Evolutionary conservation across 169 alveolate species (phyloP).

Genomic region (Theileria annulata): DNA sequence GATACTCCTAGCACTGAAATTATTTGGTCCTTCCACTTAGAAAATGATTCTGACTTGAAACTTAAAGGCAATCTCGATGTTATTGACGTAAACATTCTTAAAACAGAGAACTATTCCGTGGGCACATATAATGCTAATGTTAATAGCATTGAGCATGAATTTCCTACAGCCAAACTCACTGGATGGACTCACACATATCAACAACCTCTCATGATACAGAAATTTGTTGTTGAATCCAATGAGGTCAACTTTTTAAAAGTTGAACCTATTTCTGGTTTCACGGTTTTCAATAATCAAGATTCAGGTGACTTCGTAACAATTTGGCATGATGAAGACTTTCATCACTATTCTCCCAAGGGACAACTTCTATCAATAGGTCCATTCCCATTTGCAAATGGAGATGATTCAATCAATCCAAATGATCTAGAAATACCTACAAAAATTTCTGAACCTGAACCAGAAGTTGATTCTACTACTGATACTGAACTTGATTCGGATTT

Average conservation of each 20-base stretch:
- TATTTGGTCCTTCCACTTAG: not conserved
- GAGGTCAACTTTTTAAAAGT: not conserved
- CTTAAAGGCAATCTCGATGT: not conserved
- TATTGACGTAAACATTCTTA: not conserved
- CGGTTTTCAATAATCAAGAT: not conserved
- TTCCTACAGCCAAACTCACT: not conserved
- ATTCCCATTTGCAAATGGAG: not conserved
- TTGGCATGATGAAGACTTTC: not conserved
- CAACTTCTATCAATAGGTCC: not conserved
- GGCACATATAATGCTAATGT: not conserved
- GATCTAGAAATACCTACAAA: not conserved
- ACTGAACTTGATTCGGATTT: not conserved
- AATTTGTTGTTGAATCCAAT: not conserved
- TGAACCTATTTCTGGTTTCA: not conserved
- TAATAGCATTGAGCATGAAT: not conserved
- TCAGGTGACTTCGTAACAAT: not conserved
- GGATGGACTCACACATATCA: not conserved
- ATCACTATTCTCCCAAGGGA: not conserved
- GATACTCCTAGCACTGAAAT: not conserved
- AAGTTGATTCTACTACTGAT: not conserved
- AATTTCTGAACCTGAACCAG: not conserved
- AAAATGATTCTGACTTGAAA: not conserved
- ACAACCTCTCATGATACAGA: not conserved
- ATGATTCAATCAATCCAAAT: not conserved
- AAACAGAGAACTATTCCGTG: not conserved